Evolutionary conservation across 2,329 filamentous ascomycete species (phyloP), one percentile per base, ranked within the genome.

Genomic region (Aspergillus puulaauensis): DNA sequence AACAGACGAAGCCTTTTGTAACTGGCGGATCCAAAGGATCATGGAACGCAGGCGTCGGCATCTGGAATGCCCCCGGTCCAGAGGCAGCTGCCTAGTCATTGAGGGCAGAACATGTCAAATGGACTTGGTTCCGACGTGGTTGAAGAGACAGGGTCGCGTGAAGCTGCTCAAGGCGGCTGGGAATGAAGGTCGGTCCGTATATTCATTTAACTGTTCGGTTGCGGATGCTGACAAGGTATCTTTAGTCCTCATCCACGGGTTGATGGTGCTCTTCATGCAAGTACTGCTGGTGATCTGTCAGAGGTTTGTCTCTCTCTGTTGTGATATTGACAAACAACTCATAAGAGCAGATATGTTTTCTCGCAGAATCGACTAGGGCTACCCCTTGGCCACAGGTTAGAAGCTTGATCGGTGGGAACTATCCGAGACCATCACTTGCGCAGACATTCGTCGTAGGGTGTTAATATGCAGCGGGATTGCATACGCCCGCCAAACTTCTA

Each of bases 1-100:
- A 7, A 78, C 75, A 4, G 76, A 79, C 58, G 74, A 74, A 46
- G 61, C 68, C 0, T 79, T 79, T 55, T 79, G 76, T 56, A 75
- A 73, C 41, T 60, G 59, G n/a, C 67, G 73, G n/a, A 72, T 79
- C 24, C 67, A 70, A 6, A 61, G 61, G 3, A 77, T 78, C n/a
- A 79, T 79, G 74, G 70, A 74, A 56, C 70, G 69, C 48, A 64
- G 76, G 33, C 70, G 76, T 31, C 61, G 71, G 47, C 76, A 79
- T 68, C 64, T 69, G 6, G 76, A 79, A 53, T 79, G 76, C 63
- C 64, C 57, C 5, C 60, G 64, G 15, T 61, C 58, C 1, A 50
- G 50, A 8, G 66, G 71, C 3, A 75, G 74, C 0, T 78, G 76
- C 57, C 59, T 70, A 55, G 69, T 79, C n/a, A 60, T 79, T 6